Percentiles rank a stretch among this genome's conserved stretches.
phyloP scores from a whole-genome alignment of 1,284 basidiomycete species.

The Moesziomyces sp. region DNA sequence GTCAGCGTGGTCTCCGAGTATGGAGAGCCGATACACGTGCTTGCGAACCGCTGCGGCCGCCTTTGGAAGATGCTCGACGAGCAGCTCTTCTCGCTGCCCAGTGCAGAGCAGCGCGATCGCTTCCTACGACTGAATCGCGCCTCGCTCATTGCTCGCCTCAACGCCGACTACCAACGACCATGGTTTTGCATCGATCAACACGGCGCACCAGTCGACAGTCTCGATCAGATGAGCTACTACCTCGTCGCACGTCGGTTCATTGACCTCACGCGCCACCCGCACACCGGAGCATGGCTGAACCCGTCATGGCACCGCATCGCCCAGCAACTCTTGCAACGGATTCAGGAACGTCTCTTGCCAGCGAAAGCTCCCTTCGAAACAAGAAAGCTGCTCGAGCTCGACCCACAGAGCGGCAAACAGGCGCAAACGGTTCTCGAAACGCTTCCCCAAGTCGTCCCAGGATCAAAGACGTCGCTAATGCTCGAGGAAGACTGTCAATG shows the following conservation, averaged over 20 bases:
- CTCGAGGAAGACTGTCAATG: too few relatives aligned
- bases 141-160: constrained; percentile 91
- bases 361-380: too few relatives aligned
- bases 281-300: too few relatives aligned
- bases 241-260: constrained; percentile 92
- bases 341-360: too few relatives aligned
- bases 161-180: constrained; percentile 89
- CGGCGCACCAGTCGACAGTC: constrained; percentile 78
- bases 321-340: too few relatives aligned
- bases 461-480: too few relatives aligned
- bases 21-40: constrained; percentile 97
- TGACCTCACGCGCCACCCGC: constrained; percentile 77
- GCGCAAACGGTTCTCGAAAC: too few relatives aligned
- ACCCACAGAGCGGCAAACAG: too few relatives aligned
- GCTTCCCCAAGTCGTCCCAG: too few relatives aligned
- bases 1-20: constrained; percentile 96
- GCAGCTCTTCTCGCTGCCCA: constrained; percentile 84
- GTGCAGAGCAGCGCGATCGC: constrained; percentile 84
- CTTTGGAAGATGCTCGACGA: constrained; percentile 99
- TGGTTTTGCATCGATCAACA: constrained; percentile 64
- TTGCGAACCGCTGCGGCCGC: constrained; percentile 87
- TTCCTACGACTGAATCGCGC: constrained; percentile 87
- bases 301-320: too few relatives aligned
- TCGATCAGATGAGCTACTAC: constrained; percentile 98
- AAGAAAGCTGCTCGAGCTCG: too few relatives aligned